A percentile compares a stretch with the other conserved stretches of the same genome.
Conservation (phyloP, 441 rosid species). For the Syzygium malaccense region DNA sequence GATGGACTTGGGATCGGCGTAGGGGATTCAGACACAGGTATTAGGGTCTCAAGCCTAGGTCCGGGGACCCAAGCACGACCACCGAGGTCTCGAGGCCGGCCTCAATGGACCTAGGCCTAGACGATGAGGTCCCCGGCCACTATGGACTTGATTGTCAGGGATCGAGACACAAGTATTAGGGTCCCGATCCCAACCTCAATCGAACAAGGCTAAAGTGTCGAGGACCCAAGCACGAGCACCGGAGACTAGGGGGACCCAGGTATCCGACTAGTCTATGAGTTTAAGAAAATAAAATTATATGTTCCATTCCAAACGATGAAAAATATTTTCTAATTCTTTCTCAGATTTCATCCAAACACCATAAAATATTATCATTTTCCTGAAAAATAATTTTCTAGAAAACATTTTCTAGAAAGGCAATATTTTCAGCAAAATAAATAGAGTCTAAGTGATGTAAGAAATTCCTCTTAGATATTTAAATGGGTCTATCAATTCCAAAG, state of each 20-base stretch:
- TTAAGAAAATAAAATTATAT: not conserved
- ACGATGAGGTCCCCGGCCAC: fast-evolving
- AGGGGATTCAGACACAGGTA: not conserved
- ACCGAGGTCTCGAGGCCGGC: not conserved
- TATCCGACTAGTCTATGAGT: not conserved
- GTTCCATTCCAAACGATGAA: too few relatives aligned
- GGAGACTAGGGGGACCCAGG: not conserved
- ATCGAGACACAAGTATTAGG: not conserved
- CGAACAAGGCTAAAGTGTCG: not conserved
- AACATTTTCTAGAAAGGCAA: too few relatives aligned
- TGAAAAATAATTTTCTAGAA: too few relatives aligned
- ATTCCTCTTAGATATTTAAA: too few relatives aligned
- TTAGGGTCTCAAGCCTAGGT: not conserved
- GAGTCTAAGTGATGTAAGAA: too few relatives aligned
- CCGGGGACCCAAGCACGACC: fast-evolving
- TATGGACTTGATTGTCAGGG: too few relatives aligned
- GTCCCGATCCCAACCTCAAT: fast-evolving
- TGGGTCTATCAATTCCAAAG: too few relatives aligned
- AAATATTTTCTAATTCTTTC: not conserved
- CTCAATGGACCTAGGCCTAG: not conserved
- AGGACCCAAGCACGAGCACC: fast-evolving
- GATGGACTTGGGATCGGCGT: not conserved
- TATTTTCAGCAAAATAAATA: too few relatives aligned
- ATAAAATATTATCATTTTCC: too few relatives aligned
- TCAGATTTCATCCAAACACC: not conserved